Evolutionary conservation across 306 rosid species (phyloP).

Genomic region (Prunus armeniaca): DNA sequence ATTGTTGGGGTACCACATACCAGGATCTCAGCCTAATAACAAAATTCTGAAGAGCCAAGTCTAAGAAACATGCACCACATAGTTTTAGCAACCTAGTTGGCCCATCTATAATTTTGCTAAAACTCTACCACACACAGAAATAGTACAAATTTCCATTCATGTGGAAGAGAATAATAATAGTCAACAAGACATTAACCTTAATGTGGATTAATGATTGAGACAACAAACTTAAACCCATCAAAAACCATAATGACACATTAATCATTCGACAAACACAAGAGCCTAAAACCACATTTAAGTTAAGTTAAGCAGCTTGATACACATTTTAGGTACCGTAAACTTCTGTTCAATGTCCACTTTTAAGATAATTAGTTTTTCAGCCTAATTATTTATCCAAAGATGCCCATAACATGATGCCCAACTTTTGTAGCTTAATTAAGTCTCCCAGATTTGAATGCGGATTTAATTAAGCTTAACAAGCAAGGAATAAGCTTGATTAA

Average conservation of each 20-base stretch:
- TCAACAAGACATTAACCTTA: background rate
- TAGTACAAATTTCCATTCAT: background rate
- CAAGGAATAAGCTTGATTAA: background rate
- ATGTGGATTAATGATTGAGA: background rate
- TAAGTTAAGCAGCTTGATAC: background rate
- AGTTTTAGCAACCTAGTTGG: background rate
- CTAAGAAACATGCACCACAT: background rate
- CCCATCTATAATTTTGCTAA: background rate
- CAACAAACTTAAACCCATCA: background rate
- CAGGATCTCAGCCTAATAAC: background rate
- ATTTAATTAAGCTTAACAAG: background rate
- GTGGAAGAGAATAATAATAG: background rate
- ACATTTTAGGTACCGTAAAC: background rate
- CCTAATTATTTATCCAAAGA: background rate
- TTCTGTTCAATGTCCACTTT: background rate
- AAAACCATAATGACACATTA: background rate
- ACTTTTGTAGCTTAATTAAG: slow-evolving; percentile 5
- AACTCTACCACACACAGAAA: background rate
- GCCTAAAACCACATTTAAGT: background rate
- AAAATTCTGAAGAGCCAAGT: background rate
- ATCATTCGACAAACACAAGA: slow-evolving; percentile 3
- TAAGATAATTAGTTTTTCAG: background rate
- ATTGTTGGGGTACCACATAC: slow-evolving; percentile 7
- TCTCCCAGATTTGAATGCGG: background rate
- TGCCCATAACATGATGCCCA: background rate